These are phyloP conservation scores for Paramecium bursaria DNA, from an alignment of 73 alveolate genomes.

Conservation along the genomic window DNA sequence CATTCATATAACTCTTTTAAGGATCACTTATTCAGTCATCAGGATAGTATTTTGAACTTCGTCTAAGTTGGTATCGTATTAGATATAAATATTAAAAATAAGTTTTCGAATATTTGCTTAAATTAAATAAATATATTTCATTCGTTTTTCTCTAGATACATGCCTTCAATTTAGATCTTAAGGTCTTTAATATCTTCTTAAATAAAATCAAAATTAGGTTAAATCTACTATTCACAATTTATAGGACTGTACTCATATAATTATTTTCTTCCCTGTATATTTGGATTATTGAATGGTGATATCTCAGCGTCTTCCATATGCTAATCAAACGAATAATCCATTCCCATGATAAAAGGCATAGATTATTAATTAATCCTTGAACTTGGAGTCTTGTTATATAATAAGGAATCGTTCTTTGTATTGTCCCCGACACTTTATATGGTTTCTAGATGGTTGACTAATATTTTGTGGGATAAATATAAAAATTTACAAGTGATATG, in stretches of 20 bases:
- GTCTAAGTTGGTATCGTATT: too few species aligned
- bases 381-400: conserved; percentile 8
- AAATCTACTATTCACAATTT: conserved; percentile 11
- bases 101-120: too few species aligned
- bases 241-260: conserved; percentile 45
- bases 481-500: neutral
- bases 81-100: too few species aligned
- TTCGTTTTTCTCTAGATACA: conserved; percentile 38
- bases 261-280: neutral
- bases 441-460: conserved; percentile 35
- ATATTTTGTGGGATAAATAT: neutral
- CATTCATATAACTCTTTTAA: too few species aligned
- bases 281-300: conserved; percentile 30
- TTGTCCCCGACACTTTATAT: conserved; percentile 19
- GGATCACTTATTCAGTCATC: too few species aligned
- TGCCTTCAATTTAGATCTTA: conserved; percentile 16
- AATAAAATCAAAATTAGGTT: conserved; percentile 5
- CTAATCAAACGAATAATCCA: conserved; percentile 28
- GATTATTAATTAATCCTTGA: conserved; percentile 14
- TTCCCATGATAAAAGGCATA: conserved; percentile 15
- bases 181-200: conserved; percentile 28
- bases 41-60: too few species aligned
- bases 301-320: conserved; percentile 13
- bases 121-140: too few species aligned
- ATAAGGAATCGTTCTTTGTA: conserved; percentile 47